A percentile compares a stretch with the other conserved stretches of the same genome.
phyloP scores from a whole-genome alignment of 805 yeast genomes.

The Metschnikowia amazonensis region DNA sequence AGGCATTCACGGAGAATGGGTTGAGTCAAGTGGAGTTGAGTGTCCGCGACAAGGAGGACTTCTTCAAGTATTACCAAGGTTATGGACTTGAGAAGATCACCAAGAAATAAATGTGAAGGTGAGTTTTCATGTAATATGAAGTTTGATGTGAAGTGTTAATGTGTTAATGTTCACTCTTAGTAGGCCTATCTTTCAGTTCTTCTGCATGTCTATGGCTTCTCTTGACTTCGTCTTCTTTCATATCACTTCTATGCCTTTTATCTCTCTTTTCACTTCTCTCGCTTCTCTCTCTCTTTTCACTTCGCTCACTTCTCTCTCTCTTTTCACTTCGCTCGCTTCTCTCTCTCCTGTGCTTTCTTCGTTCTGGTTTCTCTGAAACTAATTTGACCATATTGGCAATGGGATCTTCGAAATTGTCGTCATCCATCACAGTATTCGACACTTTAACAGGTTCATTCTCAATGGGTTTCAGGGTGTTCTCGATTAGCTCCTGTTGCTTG shows the following conservation, averaged over 20 bases:
- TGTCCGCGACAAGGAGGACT: slow-evolving; percentile 28
- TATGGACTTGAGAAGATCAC: slow-evolving; percentile 7
- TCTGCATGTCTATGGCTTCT: neutral
- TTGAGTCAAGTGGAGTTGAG: slow-evolving; percentile 32
- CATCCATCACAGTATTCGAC: slow-evolving; percentile 8
- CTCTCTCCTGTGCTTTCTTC: neutral
- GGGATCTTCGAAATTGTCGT: slow-evolving; percentile 34
- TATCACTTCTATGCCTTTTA: slow-evolving; percentile 4
- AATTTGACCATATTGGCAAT: slow-evolving; percentile 35
- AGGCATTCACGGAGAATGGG: slow-evolving; percentile 31
- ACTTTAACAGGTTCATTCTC: neutral
- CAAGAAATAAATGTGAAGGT: neutral
- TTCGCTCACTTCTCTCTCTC: neutral
- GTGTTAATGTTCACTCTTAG: too few species aligned
- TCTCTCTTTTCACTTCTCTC: slow-evolving; percentile 4
- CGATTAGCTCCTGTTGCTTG: slow-evolving; percentile 3
- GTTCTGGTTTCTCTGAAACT: neutral
- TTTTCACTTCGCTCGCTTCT: neutral
- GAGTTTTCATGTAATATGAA: too few species aligned
- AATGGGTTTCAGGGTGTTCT: slow-evolving; percentile 5
- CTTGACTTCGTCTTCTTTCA: neutral
- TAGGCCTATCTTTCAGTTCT: neutral
- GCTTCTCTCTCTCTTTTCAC: neutral
- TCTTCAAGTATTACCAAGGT: slow-evolving; percentile 18
- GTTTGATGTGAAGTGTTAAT: too few species aligned